Base-by-base conservation (phyloP, 129 eudicot genomes). In the Mikania micrantha region DNA sequence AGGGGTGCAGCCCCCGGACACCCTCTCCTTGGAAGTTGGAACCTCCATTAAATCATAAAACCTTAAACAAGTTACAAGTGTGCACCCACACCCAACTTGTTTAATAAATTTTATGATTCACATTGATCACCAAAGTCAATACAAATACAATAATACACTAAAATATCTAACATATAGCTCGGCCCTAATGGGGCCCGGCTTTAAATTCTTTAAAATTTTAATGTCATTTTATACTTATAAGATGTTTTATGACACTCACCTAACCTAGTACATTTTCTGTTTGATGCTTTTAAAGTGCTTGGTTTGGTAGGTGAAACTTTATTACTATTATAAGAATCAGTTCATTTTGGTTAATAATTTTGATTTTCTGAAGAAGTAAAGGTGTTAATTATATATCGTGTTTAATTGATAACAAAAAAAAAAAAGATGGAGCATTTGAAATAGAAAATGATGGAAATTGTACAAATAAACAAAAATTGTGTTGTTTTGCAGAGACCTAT, bases 271-370 rank as follows among this genome's bases (percentile, higher is more conserved):
- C 24, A 20, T 81, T 73, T 74, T 60, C 24, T 78, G 70, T 92
- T 92, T 79, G 96, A 92, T 72, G 79, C 54, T 62, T 88, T 88
- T 79, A 88, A 88, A 77, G 83, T 93, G 64, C 76, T 67, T 0
- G 88, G 98, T 25, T 70, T 92, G 84, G 96, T 88, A 80, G 70
- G 83, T 35, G 13, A 44, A 35, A 67, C 62, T 10, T 7, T 45
- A 62, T 67, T 47, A 75, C 24, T 16, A 8, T 27, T 2, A 36
- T 36, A 42, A 15, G 29, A 42, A 34, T 15, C 34, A 15, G 32
- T 48, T 24, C 21, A 29, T n/a, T n/a, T n/a, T 49, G 42, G 52
- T 49, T 64, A 2, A n/a, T 22, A 9, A 0, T 24, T 62, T 15
- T 5, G 29, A 25, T 34, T 45, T 64, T 15, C 4, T 0, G 16